phyloP scores from a whole-genome alignment of 108 stramenopile species.

The Schizochytrium sp. region DNA sequence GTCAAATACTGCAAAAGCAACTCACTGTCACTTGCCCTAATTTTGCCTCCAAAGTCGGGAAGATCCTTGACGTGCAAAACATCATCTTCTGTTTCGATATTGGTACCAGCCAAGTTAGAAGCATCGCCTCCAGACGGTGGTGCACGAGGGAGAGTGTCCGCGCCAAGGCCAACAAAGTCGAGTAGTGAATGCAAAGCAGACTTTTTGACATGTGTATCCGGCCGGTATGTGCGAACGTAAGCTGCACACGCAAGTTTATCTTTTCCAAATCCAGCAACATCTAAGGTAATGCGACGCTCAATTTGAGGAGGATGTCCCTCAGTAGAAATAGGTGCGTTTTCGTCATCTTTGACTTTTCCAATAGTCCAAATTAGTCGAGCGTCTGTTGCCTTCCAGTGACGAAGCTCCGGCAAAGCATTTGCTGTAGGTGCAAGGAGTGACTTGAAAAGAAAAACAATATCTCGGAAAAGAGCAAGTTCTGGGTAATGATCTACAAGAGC shows the following conservation, averaged over 20 bases:
- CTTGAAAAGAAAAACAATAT: slow-evolving; percentile 98
- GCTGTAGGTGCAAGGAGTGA: slow-evolving; percentile 76
- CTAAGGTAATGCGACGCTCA: neutral
- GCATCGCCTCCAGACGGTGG: slow-evolving; percentile 66
- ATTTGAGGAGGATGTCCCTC: neutral
- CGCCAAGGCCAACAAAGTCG: slow-evolving; percentile 36
- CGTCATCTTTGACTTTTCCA: neutral
- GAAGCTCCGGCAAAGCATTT: slow-evolving; percentile 70
- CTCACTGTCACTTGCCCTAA: slow-evolving; percentile 90
- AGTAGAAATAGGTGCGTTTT: neutral
- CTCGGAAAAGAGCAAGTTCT: slow-evolving; percentile 96
- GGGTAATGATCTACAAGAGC: slow-evolving; percentile 93
- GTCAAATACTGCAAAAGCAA: slow-evolving; percentile 93
- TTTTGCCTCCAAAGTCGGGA: slow-evolving; percentile 89
- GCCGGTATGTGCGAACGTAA: slow-evolving; percentile 43
- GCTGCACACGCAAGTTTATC: slow-evolving; percentile 42
- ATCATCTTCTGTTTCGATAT: slow-evolving; percentile 89
- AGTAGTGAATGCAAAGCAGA: slow-evolving; percentile 36
- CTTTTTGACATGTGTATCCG: slow-evolving; percentile 43
- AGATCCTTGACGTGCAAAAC: slow-evolving; percentile 88
- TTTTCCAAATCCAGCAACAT: slow-evolving; percentile 54
- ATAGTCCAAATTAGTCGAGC: slow-evolving; percentile 70
- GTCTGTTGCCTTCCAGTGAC: slow-evolving; percentile 66
- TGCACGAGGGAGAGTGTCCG: slow-evolving; percentile 31
- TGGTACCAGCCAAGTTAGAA: slow-evolving; percentile 59